Conservation (phyloP, 2,329 filamentous ascomycete genomes). For the Boeremia exigua region DNA sequence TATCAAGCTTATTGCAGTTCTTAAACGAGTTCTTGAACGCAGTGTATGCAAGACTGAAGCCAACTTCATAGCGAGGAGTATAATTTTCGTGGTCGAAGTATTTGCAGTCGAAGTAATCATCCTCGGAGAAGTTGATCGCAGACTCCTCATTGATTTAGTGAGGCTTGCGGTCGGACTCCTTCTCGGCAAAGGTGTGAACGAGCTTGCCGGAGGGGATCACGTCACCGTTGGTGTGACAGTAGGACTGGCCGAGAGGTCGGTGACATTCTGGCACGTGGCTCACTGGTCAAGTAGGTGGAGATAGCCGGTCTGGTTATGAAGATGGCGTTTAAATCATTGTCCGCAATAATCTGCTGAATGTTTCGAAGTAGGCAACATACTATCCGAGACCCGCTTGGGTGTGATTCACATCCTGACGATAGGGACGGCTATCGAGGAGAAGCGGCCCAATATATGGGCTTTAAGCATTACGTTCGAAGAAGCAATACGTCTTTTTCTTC, state of each 20-base stretch:
- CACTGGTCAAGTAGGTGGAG: conserved; percentile 79
- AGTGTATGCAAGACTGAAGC: conserved; percentile 75
- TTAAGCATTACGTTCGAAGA: too few relatives aligned
- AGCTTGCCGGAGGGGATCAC: conserved; percentile 75
- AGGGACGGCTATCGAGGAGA: too few relatives aligned
- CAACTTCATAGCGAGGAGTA: conserved; percentile 77
- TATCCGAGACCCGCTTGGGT: too few relatives aligned
- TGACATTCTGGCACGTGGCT: conserved; percentile 76
- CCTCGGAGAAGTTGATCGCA: conserved; percentile 70
- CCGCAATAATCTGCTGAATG: conserved; percentile 51
- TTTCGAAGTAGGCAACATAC: background rate
- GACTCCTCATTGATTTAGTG: conserved; percentile 55
- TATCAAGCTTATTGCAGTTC: conserved; percentile 51
- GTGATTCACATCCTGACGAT: too few relatives aligned
- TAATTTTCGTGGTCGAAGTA: conserved; percentile 69
- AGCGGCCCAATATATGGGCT: too few relatives aligned
- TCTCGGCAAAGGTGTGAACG: conserved; percentile 77
- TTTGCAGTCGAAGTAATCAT: conserved; percentile 79
- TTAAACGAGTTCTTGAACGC: conserved; percentile 73
- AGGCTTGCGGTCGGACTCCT: conserved; percentile 69
- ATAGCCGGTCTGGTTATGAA: conserved; percentile 57
- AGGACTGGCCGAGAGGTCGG: conserved; percentile 81
- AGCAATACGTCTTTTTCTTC: too few relatives aligned
- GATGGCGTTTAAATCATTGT: conserved; percentile 55
- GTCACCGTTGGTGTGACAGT: too few relatives aligned